Base-by-base conservation (phyloP, 2,329 filamentous ascomycete genomes). In the Colletotrichum tofieldiae region DNA sequence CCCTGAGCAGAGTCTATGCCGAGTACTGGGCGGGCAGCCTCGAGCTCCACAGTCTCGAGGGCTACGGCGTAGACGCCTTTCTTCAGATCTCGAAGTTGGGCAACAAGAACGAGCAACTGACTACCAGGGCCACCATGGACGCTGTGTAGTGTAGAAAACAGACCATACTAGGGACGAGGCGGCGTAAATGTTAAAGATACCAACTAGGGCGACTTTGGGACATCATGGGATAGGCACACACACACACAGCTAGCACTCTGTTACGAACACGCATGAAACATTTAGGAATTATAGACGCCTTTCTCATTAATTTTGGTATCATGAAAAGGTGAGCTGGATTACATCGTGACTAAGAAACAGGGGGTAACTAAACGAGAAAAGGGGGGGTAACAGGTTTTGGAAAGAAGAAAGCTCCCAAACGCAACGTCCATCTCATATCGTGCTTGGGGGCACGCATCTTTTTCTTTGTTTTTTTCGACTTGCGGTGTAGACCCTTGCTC, bases 1-100 rank as follows among this genome's bases (percentile, higher is more conserved):
- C 96, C 0, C 92, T 99, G 84, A 98, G 95, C 78, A 90, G 94
- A 73, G 94, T 98, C 3, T 99, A 98, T 82, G 95, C 96, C 37
- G 96, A 98, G 82, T 98, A 98, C 82, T 99, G 96, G 96, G 96
- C 96, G 3, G 96, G 96, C 32, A 96, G 90, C 77, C 85, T 99
- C 11, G 93, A 98, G 78, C 82, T 98, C 71, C 96, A 98, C 80
- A 98, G 93, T 78, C 85, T 99, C 9, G 96, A 98, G 79, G 97
- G 96, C 0, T 98, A 98, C 80, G 96, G 96, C 18, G 94, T 97
- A 8, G 96, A 99, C 84, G 95, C 94, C 0, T 99, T 99, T 79
- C 84, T 99, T 74, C 95, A 98, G 80, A 98, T 99, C 72, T 97
- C 94, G 6, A 97, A 97, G 81, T 86, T 99, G 69, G 96, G 96